Percentiles rank a stretch among this genome's conserved stretches.
Evolutionary conservation across 2,329 filamentous ascomycete genomes (phyloP).

Genomic region (Annulohypoxylon truncatum): DNA sequence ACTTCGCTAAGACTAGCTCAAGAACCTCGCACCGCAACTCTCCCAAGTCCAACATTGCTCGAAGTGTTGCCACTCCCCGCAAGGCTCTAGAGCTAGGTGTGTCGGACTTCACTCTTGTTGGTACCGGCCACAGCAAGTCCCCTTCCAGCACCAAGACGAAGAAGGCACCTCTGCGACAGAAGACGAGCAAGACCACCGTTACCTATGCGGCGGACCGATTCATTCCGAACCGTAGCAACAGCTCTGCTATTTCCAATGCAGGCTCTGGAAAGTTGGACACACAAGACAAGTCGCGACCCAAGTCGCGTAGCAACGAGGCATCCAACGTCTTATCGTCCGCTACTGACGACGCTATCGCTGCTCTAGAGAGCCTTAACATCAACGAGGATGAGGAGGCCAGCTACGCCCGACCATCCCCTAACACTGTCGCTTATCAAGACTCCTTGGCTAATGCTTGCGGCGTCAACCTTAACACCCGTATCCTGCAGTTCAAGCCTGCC

Average conservation of each 20-base stretch:
- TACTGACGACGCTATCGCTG: conserved; percentile 81
- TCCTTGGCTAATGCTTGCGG: conserved; percentile 91
- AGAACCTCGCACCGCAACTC: conserved; percentile 82
- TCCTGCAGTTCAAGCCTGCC: conserved; percentile 97
- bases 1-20: conserved; percentile 77
- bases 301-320: conserved; percentile 75
- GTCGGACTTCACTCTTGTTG: conserved; percentile 90
- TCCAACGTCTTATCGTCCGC: conserved; percentile 82
- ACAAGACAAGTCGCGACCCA: conserved; percentile 76
- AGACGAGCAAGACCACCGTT: conserved; percentile 78
- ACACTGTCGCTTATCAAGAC: conserved; percentile 90
- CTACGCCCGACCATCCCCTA: conserved; percentile 84
- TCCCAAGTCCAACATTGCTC: conserved; percentile 95
- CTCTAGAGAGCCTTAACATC: conserved; percentile 82
- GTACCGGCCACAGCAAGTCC: conserved; percentile 76
- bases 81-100: conserved; percentile 88
- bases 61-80: conserved; percentile 78
- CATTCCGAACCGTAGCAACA: conserved; percentile 92
- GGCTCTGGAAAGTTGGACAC: conserved; percentile 85
- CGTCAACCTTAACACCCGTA: conserved; percentile 92
- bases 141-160: conserved; percentile 65
- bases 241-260: conserved; percentile 85
- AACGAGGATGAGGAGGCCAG: conserved; percentile 75
- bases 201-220: conserved; percentile 90
- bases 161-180: conserved; percentile 64